Base-by-base conservation (phyloP, 306 rosid species). In the Glycine soja region DNA sequence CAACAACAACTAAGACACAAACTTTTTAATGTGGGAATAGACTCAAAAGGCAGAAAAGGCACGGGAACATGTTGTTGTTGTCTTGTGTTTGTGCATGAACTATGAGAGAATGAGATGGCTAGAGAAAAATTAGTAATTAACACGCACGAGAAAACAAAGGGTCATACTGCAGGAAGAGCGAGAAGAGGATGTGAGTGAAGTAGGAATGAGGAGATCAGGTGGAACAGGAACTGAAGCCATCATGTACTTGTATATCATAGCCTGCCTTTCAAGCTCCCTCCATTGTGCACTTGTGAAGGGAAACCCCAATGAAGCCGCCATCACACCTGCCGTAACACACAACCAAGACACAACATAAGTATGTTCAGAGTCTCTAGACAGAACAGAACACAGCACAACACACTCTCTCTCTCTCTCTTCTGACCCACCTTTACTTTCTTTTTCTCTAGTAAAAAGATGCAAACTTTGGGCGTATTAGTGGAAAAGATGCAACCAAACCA, bases 211-310 rank as follows among this genome's bases (percentile, higher is more conserved):
- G 4, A 93, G 97, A 50, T 87, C 84, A 72, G 81, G 69, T 64
- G 97, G 97, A 70, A 93, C 90, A 61, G 97, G 96, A 77, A 86
- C 75, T 81, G 92, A 83, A 51, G 92, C 92, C 89, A 88, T 75
- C 90, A 93, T 91, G 90, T 93, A 93, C 85, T 93, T 93, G 91
- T 88, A 93, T 13, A 93, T 88, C 97, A 91, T 87, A 9, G 94
- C 94, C 84, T 93, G 97, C 79, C 96, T 91, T 72, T 93, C 87
- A 72, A 93, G 94, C 84, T 93, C 97, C 70, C 70, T 90, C 96
- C 96, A 86, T 86, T 93, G 97, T 18, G 92, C 88, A 88, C 30
- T 77, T 52, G 97, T 93, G 85, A 93, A 93, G 77, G 96, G 94
- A 81, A 80, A 87, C 43, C 91, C 90, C 83, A 88, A 59, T 0